Evolutionary conservation across 768 basidiomycete species (phyloP).

Genomic region (Lentinula raphanica): DNA sequence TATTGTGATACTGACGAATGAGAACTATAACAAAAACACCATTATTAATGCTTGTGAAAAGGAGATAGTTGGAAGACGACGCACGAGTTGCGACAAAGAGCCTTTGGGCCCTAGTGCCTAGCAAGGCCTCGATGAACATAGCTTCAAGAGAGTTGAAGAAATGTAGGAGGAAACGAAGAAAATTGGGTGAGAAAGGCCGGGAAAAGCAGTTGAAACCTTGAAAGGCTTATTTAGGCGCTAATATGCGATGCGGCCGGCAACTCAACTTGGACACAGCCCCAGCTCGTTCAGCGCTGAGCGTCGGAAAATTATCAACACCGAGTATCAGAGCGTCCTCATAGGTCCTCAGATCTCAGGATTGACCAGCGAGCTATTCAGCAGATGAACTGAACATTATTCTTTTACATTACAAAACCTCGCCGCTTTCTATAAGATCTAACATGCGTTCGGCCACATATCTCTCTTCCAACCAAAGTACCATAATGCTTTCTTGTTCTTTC

Average conservation of each 20-base stretch:
- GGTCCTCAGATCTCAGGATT: too few relatives aligned
- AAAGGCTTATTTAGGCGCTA: too few relatives aligned
- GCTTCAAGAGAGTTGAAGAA: slow-evolving; percentile 9
- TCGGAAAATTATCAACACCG: neutral
- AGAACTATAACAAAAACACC: slow-evolving; percentile 33
- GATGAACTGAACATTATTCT: neutral
- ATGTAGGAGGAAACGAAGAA: slow-evolving; percentile 7
- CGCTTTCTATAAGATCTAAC: slow-evolving; percentile 35
- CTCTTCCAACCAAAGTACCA: slow-evolving; percentile 59
- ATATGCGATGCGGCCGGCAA: neutral
- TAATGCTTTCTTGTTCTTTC: slow-evolving; percentile 36
- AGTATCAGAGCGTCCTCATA: too few relatives aligned
- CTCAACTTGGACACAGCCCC: neutral
- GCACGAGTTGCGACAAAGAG: slow-evolving; percentile 69
- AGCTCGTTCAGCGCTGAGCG: neutral
- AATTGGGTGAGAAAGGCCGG: neutral
- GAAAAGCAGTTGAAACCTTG: neutral
- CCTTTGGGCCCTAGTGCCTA: slow-evolving; percentile 68
- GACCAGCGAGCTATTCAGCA: neutral
- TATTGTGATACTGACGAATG: slow-evolving; percentile 48
- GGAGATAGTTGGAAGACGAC: slow-evolving; percentile 16
- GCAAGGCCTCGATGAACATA: slow-evolving; percentile 70
- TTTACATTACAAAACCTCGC: slow-evolving; percentile 39
- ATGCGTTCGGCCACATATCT: slow-evolving; percentile 44
- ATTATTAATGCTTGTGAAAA: neutral